These are phyloP conservation scores for Perkinsus marinus DNA, from an alignment of 169 alveolate species.

Conservation along the genomic window DNA sequence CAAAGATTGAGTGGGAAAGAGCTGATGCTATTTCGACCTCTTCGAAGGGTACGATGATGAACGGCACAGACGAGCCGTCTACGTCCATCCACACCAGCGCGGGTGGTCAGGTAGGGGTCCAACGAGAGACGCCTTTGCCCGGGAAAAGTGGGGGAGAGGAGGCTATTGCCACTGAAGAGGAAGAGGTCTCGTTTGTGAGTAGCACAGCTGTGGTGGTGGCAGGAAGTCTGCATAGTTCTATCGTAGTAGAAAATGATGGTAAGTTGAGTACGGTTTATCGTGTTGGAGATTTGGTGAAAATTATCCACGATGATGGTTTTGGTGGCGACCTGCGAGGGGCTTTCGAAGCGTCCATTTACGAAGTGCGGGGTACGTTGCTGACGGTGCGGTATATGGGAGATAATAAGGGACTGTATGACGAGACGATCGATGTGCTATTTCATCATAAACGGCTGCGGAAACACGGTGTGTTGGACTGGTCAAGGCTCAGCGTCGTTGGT, in stretches of 20 bases:
- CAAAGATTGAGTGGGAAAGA: too few species aligned
- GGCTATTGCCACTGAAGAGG: too few species aligned
- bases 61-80: too few species aligned
- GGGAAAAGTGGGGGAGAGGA: too few species aligned
- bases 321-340: background rate
- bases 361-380: background rate
- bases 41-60: too few species aligned
- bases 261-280: background rate
- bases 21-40: too few species aligned
- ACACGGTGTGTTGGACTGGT: background rate
- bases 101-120: too few species aligned
- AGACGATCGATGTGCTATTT: background rate
- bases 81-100: too few species aligned
- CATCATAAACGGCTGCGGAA: background rate
- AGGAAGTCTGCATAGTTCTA: background rate
- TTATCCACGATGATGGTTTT: background rate
- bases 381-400: background rate
- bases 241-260: background rate
- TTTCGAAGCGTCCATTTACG: background rate
- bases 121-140: too few species aligned
- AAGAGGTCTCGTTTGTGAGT: too few species aligned
- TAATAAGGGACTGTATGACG: background rate
- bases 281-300: background rate
- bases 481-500: background rate
- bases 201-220: background rate